Evolutionary conservation across 2,329 filamentous ascomycete genomes (phyloP), one percentile per base, ranked within the genome.

Genomic region (Neofusicoccum parvum): DNA sequence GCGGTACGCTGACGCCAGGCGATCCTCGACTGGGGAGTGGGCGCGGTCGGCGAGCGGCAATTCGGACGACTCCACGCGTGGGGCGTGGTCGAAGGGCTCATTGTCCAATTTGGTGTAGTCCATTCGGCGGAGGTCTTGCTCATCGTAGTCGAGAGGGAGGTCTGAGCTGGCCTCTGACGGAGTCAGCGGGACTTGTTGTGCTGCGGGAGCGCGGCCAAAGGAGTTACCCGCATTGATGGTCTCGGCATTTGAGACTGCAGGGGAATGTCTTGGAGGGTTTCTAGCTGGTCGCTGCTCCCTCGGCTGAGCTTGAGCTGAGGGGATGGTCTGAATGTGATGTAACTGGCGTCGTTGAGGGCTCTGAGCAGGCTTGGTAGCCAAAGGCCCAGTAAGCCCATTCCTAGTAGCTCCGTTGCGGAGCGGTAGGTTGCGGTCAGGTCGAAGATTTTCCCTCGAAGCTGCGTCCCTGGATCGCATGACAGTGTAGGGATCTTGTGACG

Each of bases 21-120:
- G 67, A 3, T 54, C 27, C 17, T 65, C 36, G 51, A 68, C 50
- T 1, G 54, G 46, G 12, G 14, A n/a, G 6, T 72, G 58, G 1
- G 75, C 67, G 27, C 23, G 43, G 3, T 70, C 64, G 9, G 63
- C 65, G n/a, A 51, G 17, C 14, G 65, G 50, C 1, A 36, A 1
- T 11, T 49, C 41, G n/a, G 27, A 12, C 6, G 64, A 45, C 2
- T 20, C 37, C 5, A 66, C 67, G 59, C 70, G 73, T 2, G 76
- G 77, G 51, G 70, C 54, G 17, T 73, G 74, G 59, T 85, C 82
- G 68, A 86, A 86, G 5, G 79, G 74, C 67, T 86, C 82, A 3
- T 76, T 75, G 67, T 80, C 80, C 3, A 87, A 78, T n/a, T 82
- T 76, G 0, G 78, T 70, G 65, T 83, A 85, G 0, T 74, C 73